phyloP scores from a whole-genome alignment of 805 yeast genomes.

The Yamadazyma nakazawae region DNA sequence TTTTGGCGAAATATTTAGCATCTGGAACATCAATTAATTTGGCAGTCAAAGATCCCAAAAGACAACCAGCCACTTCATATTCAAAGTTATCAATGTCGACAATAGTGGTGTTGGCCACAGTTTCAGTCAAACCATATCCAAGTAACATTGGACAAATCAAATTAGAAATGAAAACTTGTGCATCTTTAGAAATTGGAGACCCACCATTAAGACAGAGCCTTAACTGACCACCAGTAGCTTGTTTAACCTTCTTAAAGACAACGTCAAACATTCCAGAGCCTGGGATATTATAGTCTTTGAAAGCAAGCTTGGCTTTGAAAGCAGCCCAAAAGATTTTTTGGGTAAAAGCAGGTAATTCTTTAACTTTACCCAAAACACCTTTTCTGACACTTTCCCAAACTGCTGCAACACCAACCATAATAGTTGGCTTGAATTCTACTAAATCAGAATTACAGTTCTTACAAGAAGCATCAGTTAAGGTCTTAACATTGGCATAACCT shows the following conservation, averaged over 20 bases:
- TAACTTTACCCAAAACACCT: constrained; percentile 79
- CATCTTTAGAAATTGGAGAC: constrained; percentile 76
- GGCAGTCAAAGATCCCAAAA: constrained; percentile 78
- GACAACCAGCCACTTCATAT: constrained; percentile 75
- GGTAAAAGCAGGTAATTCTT: constrained; percentile 56
- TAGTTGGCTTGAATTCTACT: constrained; percentile 80
- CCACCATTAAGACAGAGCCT: constrained; percentile 83
- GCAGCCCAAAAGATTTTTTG: constrained; percentile 91
- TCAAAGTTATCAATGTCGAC: constrained; percentile 64
- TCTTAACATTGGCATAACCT: constrained; percentile 92
- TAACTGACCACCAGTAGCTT: constrained; percentile 92
- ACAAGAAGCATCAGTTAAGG: constrained; percentile 78
- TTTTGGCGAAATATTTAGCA: constrained; percentile 84
- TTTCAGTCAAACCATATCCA: constrained; percentile 97
- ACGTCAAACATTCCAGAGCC: constrained; percentile 70
- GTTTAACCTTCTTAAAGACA: constrained; percentile 82
- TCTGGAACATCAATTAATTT: constrained; percentile 90
- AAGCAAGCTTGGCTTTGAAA: constrained; percentile 64
- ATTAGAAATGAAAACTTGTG: constrained; percentile 76
- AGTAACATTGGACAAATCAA: constrained; percentile 82
- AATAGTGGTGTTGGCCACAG: constrained; percentile 83
- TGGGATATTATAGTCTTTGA: constrained; percentile 68
- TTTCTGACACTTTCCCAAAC: constrained; percentile 96
- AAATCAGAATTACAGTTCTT: constrained; percentile 87
- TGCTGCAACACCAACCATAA: constrained; percentile 98